Conservation (phyloP, 768 basidiomycete genomes). For the Leccinum variicolor region DNA sequence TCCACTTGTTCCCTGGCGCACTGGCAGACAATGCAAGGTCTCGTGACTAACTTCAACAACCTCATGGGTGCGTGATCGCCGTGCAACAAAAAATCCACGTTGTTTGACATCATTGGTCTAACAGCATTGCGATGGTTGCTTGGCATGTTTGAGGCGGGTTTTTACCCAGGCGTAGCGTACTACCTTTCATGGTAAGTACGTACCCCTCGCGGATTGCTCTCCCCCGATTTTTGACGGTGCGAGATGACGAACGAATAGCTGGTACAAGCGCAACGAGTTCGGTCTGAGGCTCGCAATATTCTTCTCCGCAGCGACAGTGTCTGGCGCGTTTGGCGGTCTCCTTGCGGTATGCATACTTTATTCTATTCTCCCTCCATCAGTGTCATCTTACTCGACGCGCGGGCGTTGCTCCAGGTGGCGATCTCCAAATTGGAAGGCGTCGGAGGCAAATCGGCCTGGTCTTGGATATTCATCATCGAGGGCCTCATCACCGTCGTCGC, state of each 20-base stretch:
- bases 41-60: constrained; percentile 65
- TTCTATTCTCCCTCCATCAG: neutral
- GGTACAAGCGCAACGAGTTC: constrained; percentile 73
- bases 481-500: constrained; percentile 66
- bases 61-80: constrained; percentile 52
- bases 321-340: constrained; percentile 77
- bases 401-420: constrained; percentile 36
- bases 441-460: constrained; percentile 60
- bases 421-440: constrained; percentile 72
- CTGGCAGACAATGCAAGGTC: constrained; percentile 66
- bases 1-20: constrained; percentile 6
- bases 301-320: constrained; percentile 75
- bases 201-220: constrained; percentile 2
- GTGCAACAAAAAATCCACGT: neutral
- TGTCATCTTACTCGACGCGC: neutral
- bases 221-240: constrained; percentile 37
- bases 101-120: neutral
- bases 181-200: constrained; percentile 73
- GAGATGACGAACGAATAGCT: constrained; percentile 28
- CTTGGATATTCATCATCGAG: constrained; percentile 79
- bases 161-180: constrained; percentile 51
- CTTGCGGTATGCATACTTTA: constrained; percentile 48
- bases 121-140: constrained; percentile 69
- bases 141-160: constrained; percentile 61
- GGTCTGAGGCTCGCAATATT: constrained; percentile 64